Evolutionary conservation across 2,329 filamentous ascomycete species (phyloP), one percentile per base, ranked within the genome.

Genomic region (Apiospora malaysiana): DNA sequence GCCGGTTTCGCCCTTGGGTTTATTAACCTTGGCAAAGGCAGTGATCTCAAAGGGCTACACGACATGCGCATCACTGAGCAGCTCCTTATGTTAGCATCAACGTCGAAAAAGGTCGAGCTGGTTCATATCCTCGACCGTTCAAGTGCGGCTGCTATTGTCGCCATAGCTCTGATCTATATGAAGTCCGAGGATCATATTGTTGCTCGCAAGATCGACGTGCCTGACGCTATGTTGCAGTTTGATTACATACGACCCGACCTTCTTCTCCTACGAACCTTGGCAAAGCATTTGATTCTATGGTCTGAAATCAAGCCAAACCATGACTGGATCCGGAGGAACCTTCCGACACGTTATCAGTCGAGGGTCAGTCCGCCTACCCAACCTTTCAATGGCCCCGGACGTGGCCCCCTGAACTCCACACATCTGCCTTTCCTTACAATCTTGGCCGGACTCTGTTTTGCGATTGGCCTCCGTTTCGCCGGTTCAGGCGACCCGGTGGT

Each of bases 371-470:
- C 97, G 18, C 85, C 63, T 82, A 82, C 51, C 87, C 92, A 42
- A 84, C 83, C 67, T 85, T 86, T 78, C 40, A 75, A 79, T 42
- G 69, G 76, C 42, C 63, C 73, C 7, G 71, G 73, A 32, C 76
- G 74, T 12, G 78, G 77, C 2, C 76, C 76, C 66, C 85, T 98
- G 66, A 91, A 89, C 70, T 97, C 93, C 71, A 91, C 92, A 66
- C 94, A 98, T 74, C 89, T 99, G 78, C 93, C 96, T 0, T 95
- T 98, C 78, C 97, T 94, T 84, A 95, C 97, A 76, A 97, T 98
- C 71, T 80, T 98, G 47, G 92, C 94, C 0, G 96, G 96, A 0
- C 87, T 98, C 9, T 95, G 96, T 75, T 97, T 96, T 82, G 91
- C 90, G 0, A 85, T 95, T 68, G 92, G 91, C 0, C 84, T 95